Evolutionary conservation across 495 filamentous ascomycete species (phyloP), one percentile per base, ranked within the genome.

Genomic region (Talaromyces adpressus): DNA sequence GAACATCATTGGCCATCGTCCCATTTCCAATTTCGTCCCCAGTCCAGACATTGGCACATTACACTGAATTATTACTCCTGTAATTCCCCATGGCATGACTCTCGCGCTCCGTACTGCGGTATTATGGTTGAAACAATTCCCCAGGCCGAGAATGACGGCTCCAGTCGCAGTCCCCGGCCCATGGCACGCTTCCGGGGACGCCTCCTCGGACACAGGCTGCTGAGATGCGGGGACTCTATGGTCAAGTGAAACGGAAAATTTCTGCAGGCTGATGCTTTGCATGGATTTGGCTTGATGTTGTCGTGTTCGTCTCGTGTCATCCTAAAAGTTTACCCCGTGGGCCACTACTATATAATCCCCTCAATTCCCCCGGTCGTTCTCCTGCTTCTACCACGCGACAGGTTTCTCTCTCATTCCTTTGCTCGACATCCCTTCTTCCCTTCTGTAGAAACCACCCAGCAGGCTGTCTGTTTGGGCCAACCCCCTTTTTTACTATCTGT

Each of bases 341-440:
- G 39, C 14, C 32, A 47, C 52, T 16, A 45, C 58, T 61, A 61
- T 61, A 61, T 61, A 49, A 61, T n/a, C 60, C 45, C 47, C 60
- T 53, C 60, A 11, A 32, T 62, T 34, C 29, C 60, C n/a, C 29
- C 41, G 32, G 22, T 47, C 25, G 18, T 52, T 52, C 25, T 36
- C 29, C 41, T 45, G 11, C 11, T 49, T 61, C 12, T 29, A 7
- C 53, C n/a, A 57, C 39, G 39, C 52, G 22, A 56, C 52, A 56
- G 52, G 11, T 30, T 30, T 47, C 49, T 53, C 27, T 9, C 47
- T 25, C 47, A 22, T 45, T 59, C 16, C 29, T 39, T 30, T 45
- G 20, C 23, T 45, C 34, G 11, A 9, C 20, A 41, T 20, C 25
- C 23, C 16, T 14, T 20, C 16, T 11, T 36, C 32, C 32, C 36